phyloP scores from a whole-genome alignment of 129 eudicot species.

The Apium graveolens region DNA sequence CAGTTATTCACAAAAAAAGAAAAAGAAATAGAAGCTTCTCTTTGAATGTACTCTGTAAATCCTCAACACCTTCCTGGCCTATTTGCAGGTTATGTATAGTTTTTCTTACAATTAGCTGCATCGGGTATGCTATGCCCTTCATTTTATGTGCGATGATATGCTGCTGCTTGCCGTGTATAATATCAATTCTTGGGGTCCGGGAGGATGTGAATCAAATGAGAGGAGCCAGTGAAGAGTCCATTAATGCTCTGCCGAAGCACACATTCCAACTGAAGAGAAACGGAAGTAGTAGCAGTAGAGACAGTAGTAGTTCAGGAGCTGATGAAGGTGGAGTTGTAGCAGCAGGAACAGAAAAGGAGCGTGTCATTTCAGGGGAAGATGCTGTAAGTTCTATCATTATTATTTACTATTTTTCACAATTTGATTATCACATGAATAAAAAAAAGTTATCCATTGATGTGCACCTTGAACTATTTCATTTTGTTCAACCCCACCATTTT shows the following conservation, averaged over 20 bases:
- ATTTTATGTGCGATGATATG: conserved; percentile 65
- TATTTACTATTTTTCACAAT: neutral
- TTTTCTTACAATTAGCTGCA: conserved; percentile 64
- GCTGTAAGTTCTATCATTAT: conserved; percentile 44
- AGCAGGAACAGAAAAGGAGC: conserved; percentile 70
- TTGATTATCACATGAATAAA: neutral
- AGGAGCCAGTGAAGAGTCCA: conserved; percentile 62
- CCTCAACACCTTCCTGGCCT: neutral
- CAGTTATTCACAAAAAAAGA: neutral
- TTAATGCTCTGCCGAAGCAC: conserved; percentile 57
- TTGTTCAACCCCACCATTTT: neutral
- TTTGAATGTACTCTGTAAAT: neutral
- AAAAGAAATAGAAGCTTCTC: neutral
- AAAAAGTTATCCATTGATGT: neutral
- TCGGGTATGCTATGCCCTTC: conserved; percentile 74
- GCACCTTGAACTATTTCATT: neutral
- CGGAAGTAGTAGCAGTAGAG: conserved; percentile 24
- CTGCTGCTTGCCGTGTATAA: conserved; percentile 71
- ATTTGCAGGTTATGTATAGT: conserved; percentile 62
- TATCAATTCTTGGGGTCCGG: conserved; percentile 57
- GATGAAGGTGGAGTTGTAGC: conserved; percentile 65
- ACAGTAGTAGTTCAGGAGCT: conserved; percentile 25
- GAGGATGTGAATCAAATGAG: conserved; percentile 52
- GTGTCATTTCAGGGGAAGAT: conserved; percentile 58
- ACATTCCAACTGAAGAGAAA: conserved; percentile 45